Percentiles rank a stretch among this genome's conserved stretches.
These are phyloP conservation scores for Dactylellina parvicollis DNA, from an alignment of 2,329 filamentous ascomycete genomes.

Conservation along the genomic window DNA sequence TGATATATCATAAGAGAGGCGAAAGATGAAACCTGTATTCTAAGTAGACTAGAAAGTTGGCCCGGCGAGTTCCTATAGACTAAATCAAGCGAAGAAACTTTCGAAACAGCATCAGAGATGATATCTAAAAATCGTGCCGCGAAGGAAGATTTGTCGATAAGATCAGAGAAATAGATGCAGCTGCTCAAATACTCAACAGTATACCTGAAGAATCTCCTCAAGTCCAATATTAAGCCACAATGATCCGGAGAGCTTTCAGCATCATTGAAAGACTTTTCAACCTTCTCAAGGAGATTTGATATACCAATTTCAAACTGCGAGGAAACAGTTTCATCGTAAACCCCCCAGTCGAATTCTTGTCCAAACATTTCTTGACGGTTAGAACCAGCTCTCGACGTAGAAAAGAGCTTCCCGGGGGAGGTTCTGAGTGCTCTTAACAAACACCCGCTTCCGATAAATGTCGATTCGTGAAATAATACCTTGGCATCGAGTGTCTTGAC, in stretches of 20 bases:
- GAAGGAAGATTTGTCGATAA: conserved; percentile 56
- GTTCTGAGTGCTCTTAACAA: conserved; percentile 55
- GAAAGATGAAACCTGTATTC: conserved; percentile 13
- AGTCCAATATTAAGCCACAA: conserved; percentile 1
- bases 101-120: conserved; percentile 17
- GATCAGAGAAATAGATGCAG: conserved; percentile 56
- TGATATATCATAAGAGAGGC: conserved; percentile 10
- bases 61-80: background rate
- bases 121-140: conserved; percentile 54
- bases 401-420: conserved; percentile 12
- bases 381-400: background rate
- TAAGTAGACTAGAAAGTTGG: conserved; percentile 7
- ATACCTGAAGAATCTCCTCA: conserved; percentile 27
- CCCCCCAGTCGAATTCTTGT: conserved; percentile 54
- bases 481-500: conserved; percentile 46
- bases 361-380: conserved; percentile 4
- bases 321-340: conserved; percentile 57
- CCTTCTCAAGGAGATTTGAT: conserved; percentile 44
- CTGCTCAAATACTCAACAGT: conserved; percentile 54
- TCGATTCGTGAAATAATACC: conserved; percentile 56
- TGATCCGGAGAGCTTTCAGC: background rate
- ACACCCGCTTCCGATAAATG: conserved; percentile 56
- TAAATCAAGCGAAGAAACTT: conserved; percentile 5
- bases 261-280: conserved; percentile 26
- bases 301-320: conserved; percentile 55